Base-by-base conservation (phyloP, 441 rosid genomes). In the Pelargonium myrrhifolium region DNA sequence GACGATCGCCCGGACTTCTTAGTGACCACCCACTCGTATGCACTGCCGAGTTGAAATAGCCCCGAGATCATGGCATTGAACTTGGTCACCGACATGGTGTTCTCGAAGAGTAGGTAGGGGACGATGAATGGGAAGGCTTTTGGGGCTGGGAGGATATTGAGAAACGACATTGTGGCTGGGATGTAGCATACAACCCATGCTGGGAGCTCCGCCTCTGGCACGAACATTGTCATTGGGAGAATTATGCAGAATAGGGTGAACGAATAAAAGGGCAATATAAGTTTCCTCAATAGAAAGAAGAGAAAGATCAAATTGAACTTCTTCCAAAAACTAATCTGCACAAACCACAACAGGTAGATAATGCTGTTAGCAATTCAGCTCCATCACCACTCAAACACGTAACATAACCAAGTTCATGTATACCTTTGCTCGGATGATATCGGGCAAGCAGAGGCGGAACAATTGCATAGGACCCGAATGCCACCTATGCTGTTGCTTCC, bases 331-430 rank as follows among this genome's bases (percentile, higher is more conserved):
- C 62, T 47, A 21, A 70, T 64, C 73, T 70, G 73, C 73, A 64
- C 98, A 97, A 93, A 62, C 97, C 97, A 14, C 15, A 12, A n/a
- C 1, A 49, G 4, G 17, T 28, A 49, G 20, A 49, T 0, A n/a
- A 1, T 8, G 6, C 22, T 72, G 80, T 49, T 4, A 49, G 18
- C 55, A 49, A 49, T 49, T 49, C 26, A 24, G 26, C 26, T 24
- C 20, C 55, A 49, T 49, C 55, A 49, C 14, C 55, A 45, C 53
- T n/a, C n/a, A n/a, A n/a, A n/a, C n/a, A n/a, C n/a, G n/a, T n/a
- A n/a, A n/a, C n/a, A n/a, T n/a, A n/a, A n/a, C n/a, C n/a, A n/a
- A n/a, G n/a, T n/a, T n/a, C n/a, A n/a, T n/a, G n/a, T 37, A 20
- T 47, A 68, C 71, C 72, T 68, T 68, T 37, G 72, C 42, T 42